phyloP scores from a whole-genome alignment of 1,139 yeast genomes.

The Lodderomyces parapsilosis region DNA sequence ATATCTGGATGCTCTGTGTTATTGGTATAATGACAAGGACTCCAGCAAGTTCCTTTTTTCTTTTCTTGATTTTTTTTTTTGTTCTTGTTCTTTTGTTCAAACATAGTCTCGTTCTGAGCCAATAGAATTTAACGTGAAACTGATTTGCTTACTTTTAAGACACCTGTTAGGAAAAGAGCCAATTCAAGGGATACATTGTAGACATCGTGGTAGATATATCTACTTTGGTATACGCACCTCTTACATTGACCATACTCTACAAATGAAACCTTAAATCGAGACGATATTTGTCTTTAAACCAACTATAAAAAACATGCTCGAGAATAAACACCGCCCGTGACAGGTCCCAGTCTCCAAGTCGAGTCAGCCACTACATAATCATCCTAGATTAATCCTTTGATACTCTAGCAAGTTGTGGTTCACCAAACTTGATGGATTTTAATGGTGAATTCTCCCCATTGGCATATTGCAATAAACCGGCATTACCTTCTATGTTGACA shows the following conservation, averaged over 20 bases:
- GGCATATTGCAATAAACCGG: conserved; percentile 35
- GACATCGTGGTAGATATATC: too few relatives aligned
- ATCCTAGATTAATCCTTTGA: neutral
- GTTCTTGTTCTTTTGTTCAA: conserved; percentile 1
- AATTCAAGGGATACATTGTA: too few relatives aligned
- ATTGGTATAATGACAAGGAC: conserved; percentile 29
- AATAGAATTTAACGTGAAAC: conserved; percentile 22
- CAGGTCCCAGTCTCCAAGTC: too few relatives aligned
- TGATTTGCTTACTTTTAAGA: conserved; percentile 6
- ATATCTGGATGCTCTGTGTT: neutral
- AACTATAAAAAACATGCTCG: too few relatives aligned
- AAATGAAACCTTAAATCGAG: too few relatives aligned
- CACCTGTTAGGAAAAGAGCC: too few relatives aligned
- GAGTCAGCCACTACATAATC: too few relatives aligned
- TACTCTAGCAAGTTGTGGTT: conserved; percentile 27
- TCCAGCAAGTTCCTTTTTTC: too few relatives aligned
- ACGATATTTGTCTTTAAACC: too few relatives aligned
- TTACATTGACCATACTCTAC: too few relatives aligned
- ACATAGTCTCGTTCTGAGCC: too few relatives aligned
- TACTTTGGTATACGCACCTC: neutral
- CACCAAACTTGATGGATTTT: conserved; percentile 37
- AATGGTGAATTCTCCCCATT: conserved; percentile 40
- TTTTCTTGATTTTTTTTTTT: neutral
- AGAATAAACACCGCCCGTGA: too few relatives aligned
- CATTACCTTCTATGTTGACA: conserved; percentile 28